phyloP scores from a whole-genome alignment of 371 early-diverging fungal species.

The Mucor circinelloides region DNA sequence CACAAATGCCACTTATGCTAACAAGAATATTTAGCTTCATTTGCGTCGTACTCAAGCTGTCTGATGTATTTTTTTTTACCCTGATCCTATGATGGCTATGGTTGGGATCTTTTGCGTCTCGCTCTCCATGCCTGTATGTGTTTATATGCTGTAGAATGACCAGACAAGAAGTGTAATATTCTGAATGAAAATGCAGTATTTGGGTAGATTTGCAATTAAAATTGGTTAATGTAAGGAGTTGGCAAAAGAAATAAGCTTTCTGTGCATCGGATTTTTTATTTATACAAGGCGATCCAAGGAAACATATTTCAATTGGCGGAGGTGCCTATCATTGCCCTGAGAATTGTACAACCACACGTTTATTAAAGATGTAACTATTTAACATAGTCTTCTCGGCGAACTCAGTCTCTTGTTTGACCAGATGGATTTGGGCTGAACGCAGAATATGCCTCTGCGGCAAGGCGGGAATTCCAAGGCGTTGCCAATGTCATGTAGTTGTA shows the following conservation, averaged over 20 bases:
- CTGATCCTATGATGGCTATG: background rate
- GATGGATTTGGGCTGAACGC: constrained; percentile 23
- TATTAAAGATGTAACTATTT: background rate
- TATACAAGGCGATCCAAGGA: background rate
- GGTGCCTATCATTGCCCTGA: too few species aligned
- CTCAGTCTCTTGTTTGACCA: constrained; percentile 13
- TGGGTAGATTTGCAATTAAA: background rate
- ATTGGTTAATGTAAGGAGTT: background rate
- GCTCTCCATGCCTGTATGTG: background rate
- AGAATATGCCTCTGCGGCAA: constrained; percentile 28
- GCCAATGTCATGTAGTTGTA: constrained; percentile 25
- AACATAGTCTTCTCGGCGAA: background rate
- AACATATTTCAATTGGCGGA: too few species aligned
- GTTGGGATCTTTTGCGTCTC: background rate
- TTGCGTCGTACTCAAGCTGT: too few species aligned
- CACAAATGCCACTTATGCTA: constrained; percentile 63
- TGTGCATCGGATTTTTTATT: background rate
- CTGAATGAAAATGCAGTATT: background rate
- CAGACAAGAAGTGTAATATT: background rate
- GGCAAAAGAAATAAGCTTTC: background rate
- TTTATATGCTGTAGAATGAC: background rate
- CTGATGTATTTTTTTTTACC: too few species aligned
- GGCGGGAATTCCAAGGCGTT: constrained; percentile 28
- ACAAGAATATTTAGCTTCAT: too few species aligned
- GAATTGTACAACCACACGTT: too few species aligned